A percentile compares a stretch with the other conserved stretches of the same genome.
Conservation (phyloP, 306 rosid genomes). For the Prunus mira region DNA sequence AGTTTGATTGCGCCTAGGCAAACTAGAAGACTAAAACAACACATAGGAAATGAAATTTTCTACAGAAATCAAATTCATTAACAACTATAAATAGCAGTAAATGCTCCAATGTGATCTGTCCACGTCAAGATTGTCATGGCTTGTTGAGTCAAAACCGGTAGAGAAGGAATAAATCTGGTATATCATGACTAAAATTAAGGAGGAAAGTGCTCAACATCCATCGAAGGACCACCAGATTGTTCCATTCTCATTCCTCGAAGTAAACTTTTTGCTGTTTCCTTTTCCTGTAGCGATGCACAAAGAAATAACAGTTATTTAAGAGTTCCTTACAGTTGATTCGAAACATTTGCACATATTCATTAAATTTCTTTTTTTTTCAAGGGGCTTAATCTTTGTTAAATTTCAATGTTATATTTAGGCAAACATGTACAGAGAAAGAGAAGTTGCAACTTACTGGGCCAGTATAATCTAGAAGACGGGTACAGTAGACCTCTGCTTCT, state of each 20-base stretch:
- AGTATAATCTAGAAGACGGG: conserved; percentile 90
- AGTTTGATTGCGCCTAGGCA: not conserved
- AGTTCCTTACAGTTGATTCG: not conserved
- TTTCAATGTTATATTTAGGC: not conserved
- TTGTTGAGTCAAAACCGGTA: conserved; percentile 12
- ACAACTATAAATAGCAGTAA: not conserved
- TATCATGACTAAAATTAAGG: conserved; percentile 36
- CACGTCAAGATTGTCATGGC: not conserved
- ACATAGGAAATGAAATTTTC: not conserved
- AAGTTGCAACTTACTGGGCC: conserved; percentile 76
- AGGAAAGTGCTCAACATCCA: conserved; percentile 85
- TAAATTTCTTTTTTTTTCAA: not conserved
- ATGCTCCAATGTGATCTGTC: not conserved
- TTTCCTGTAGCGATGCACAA: conserved; percentile 57
- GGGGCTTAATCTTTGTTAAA: no score
- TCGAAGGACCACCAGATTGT: conserved; percentile 58
- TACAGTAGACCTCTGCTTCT: conserved; percentile 92
- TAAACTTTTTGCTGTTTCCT: conserved; percentile 87
- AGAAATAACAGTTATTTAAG: not conserved
- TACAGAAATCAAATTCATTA: not conserved
- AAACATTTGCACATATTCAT: not conserved
- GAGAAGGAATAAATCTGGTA: not conserved
- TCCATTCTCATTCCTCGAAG: conserved; percentile 78
- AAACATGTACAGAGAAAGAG: not conserved
- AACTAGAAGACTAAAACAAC: not conserved